phyloP scores from a whole-genome alignment of 495 filamentous ascomycete species.

The Penicillium diatomitis region DNA sequence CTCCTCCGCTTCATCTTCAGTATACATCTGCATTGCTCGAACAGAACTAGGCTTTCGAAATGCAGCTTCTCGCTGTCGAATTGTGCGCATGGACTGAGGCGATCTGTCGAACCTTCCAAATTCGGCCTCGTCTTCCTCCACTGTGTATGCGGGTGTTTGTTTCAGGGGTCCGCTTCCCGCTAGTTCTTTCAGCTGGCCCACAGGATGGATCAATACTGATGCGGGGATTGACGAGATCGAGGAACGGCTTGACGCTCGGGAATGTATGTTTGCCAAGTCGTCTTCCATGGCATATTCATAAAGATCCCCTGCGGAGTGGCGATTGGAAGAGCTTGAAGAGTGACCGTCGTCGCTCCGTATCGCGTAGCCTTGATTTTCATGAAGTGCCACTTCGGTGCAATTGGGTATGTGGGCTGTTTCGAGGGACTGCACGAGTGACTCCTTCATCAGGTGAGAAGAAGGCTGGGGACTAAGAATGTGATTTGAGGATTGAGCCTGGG shows the following conservation, averaged over 20 bases:
- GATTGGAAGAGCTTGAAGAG: slow-evolving; percentile 31
- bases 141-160: slow-evolving; percentile 12
- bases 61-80: slow-evolving; percentile 33
- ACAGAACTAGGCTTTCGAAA: slow-evolving; percentile 70
- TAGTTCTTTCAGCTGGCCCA: slow-evolving; percentile 15
- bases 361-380: slow-evolving; percentile 11
- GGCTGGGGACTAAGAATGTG: slow-evolving; percentile 20
- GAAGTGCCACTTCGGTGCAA: slow-evolving; percentile 10
- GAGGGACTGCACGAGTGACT: slow-evolving; percentile 12
- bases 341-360: slow-evolving; percentile 26
- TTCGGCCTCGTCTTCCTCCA: slow-evolving; percentile 18
- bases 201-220: slow-evolving; percentile 27
- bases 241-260: slow-evolving; percentile 34
- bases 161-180: slow-evolving; percentile 9
- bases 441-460: slow-evolving; percentile 11
- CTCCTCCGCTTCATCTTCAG: slow-evolving; percentile 36
- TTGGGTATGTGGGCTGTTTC: slow-evolving; percentile 14
- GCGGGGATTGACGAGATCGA: slow-evolving; percentile 35
- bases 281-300: slow-evolving; percentile 24
- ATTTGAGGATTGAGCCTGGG: slow-evolving; percentile 7
- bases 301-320: slow-evolving; percentile 23
- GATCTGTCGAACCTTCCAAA: slow-evolving; percentile 14
- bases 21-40: slow-evolving; percentile 68
- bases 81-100: slow-evolving; percentile 15
- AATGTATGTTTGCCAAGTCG: slow-evolving; percentile 21